Evolutionary conservation across 208 protist species (phyloP), one percentile per base, ranked within the genome.

Genomic region (Trypanosoma boissoni): DNA sequence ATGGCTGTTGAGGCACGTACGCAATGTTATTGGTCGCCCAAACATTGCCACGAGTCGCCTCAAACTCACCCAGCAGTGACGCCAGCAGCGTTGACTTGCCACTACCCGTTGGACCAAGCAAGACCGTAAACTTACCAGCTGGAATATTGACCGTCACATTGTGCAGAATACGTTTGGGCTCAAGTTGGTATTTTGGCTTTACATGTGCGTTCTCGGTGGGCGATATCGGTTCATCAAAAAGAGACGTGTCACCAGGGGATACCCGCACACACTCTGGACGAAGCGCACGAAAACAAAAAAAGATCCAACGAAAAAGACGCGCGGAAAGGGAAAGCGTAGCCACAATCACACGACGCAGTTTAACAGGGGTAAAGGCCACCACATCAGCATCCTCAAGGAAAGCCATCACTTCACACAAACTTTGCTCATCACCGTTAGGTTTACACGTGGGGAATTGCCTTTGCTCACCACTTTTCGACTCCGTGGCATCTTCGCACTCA

Each of bases 1-100:
- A 98, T 29, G 94, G 64, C 69, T 91, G 72, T 70, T 98, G 95
- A 10, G 93, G 74, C 32, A 85, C 81, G 63, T 96, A 98, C 7
- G 89, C 88, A 28, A 98, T 71, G 18, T 37, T 76, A 16, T 63
- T 39, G 16, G 53, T 34, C 37, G 58, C 55, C 58, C 54, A 70
- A 24, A 74, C 58, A 45, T 50, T 42, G n/a, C 66, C 67, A 32
- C 59, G 49, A 14, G 57, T 60, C 26, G 85, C 31, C 29, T 76
- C 59, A 20, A 77, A 61, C 23, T 62, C 61, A 36, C 69, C 72
- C 2, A 86, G 49, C 24, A 90, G 48, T 27, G 54, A 37, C 39
- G 55, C 37, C 34, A 92, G 55, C 28, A 92, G 64, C 26, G 76
- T 68, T 28, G 84, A 80, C 64, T 92, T 92, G 3, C 84, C 84